phyloP scores from a whole-genome alignment of 106 monocot species.

The Hemerocallis citrina region DNA sequence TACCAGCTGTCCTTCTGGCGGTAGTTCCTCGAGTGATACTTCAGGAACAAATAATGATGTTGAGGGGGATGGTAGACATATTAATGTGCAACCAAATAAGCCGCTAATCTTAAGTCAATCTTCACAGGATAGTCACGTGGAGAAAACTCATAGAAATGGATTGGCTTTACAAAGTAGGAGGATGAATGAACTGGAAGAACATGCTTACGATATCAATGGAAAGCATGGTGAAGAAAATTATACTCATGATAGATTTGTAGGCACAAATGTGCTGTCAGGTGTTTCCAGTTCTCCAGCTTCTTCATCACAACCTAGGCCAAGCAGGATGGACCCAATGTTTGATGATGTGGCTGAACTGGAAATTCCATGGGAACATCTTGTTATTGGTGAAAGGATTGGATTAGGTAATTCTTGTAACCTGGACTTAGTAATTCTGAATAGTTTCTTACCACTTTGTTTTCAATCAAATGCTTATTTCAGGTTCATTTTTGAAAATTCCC shows the following conservation, averaged over 20 bases:
- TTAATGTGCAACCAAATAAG: constrained; percentile 16
- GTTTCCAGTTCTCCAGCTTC: constrained; percentile 6
- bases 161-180: constrained; percentile 3
- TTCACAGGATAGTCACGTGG: constrained; percentile 17
- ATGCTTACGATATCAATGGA: constrained; percentile 14
- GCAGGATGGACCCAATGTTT: constrained; percentile 66
- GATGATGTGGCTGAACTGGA: constrained; percentile 92
- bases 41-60: constrained; percentile 11
- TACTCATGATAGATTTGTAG: constrained; percentile 28
- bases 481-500: too few relatives aligned
- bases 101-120: constrained; percentile 15
- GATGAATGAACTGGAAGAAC: constrained; percentile 15
- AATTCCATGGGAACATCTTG: constrained; percentile 91
- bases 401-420: constrained; percentile 53
- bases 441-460: too few relatives aligned
- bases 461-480: too few relatives aligned
- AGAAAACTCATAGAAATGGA: constrained; percentile 13
- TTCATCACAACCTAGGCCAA: constrained; percentile 2
- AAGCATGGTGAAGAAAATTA: constrained; percentile 32
- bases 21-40: constrained; percentile 11
- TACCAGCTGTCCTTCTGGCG: constrained; percentile 1
- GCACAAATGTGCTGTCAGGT: constrained; percentile 5
- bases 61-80: constrained; percentile 5
- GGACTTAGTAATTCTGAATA: too few relatives aligned
- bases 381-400: constrained; percentile 98